phyloP scores from a whole-genome alignment of 2,329 filamentous ascomycete genomes.

The Talaromyces piceae region DNA sequence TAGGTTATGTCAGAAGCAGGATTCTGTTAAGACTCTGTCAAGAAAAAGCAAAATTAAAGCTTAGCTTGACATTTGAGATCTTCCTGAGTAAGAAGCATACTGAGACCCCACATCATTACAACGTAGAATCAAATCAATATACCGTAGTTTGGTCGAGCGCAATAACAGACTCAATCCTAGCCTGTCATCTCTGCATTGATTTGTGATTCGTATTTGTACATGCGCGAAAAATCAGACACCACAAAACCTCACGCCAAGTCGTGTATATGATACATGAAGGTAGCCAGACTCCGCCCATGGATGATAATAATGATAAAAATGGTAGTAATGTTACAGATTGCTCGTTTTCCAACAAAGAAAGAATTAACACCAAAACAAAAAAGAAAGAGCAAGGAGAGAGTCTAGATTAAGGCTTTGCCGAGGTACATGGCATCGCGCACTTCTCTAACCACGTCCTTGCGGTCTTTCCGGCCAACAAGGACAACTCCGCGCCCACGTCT shows the following conservation, averaged over 20 bases:
- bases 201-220: neutral
- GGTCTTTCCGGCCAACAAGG: constrained; percentile 79
- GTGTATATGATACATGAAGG: constrained; percentile 4
- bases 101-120: too few relatives aligned
- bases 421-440: constrained; percentile 85
- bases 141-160: neutral
- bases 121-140: neutral
- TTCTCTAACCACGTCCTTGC: constrained; percentile 83
- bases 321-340: neutral
- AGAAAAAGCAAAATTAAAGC: too few relatives aligned
- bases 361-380: too few relatives aligned
- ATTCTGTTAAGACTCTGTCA: too few relatives aligned
- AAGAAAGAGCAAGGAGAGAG: neutral
- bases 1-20: too few relatives aligned
- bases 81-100: too few relatives aligned
- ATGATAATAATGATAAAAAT: neutral
- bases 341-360: neutral
- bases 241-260: neutral
- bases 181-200: neutral
- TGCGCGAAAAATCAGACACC: neutral
- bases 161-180: neutral
- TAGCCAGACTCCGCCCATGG: constrained; percentile 1
- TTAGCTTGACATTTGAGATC: too few relatives aligned
- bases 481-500: constrained; percentile 83
- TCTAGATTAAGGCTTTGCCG: constrained; percentile 66